Percentiles rank a stretch among this genome's conserved stretches.
These are phyloP conservation scores for Diaporthe sp. DNA, from an alignment of 2,329 filamentous ascomycete genomes.

Conservation along the genomic window DNA sequence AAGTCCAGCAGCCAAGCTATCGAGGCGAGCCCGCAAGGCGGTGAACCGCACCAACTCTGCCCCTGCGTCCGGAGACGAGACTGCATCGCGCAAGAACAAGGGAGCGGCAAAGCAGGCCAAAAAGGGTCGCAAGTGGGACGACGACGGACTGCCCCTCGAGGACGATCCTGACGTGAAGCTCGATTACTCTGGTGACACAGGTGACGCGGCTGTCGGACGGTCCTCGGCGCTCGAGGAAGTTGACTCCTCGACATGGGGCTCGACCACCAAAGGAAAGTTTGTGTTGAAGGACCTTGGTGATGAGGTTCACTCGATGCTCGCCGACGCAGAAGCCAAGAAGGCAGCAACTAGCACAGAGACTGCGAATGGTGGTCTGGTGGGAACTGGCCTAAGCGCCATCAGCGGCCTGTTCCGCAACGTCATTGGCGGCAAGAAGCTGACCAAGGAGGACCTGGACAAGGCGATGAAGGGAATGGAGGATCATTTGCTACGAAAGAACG, in stretches of 20 bases:
- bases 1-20: constrained; percentile 82
- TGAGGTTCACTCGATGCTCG: constrained; percentile 91
- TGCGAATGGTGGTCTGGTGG: constrained; percentile 75
- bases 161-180: constrained; percentile 84
- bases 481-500: constrained; percentile 94
- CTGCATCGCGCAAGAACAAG: constrained; percentile 70
- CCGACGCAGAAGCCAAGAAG: constrained; percentile 80
- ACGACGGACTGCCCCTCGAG: constrained; percentile 88
- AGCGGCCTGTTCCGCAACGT: constrained; percentile 94
- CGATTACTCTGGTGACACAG: constrained; percentile 87
- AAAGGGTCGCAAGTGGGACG: constrained; percentile 93
- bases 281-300: constrained; percentile 93
- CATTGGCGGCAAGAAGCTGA: constrained; percentile 92
- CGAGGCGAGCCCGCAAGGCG: constrained; percentile 81
- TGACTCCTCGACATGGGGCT: constrained; percentile 86
- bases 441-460: constrained; percentile 89
- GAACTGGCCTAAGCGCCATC: constrained; percentile 84
- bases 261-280: constrained; percentile 91
- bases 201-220: constrained; percentile 63
- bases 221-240: constrained; percentile 79
- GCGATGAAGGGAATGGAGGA: constrained; percentile 97
- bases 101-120: constrained; percentile 73
- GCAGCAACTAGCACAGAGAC: constrained; percentile 59
- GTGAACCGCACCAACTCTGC: constrained; percentile 76
- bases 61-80: constrained; percentile 88